phyloP scores from a whole-genome alignment of 2,329 filamentous ascomycete genomes.

The Penicillium sp. region DNA sequence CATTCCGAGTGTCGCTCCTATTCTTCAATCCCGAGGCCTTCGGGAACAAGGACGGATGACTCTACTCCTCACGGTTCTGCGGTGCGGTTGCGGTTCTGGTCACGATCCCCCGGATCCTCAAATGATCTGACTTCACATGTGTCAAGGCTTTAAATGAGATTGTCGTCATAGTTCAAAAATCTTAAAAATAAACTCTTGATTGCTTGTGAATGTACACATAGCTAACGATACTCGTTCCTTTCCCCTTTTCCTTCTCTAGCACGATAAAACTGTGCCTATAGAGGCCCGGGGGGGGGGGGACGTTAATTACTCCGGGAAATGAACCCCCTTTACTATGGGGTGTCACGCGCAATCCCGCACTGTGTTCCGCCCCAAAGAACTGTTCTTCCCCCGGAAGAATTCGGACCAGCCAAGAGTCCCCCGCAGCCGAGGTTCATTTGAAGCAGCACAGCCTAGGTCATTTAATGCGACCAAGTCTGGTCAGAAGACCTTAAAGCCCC shows the following conservation, averaged over 20 bases:
- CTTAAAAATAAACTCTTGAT: background rate
- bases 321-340: background rate
- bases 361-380: slow-evolving; percentile 4
- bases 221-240: background rate
- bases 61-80: slow-evolving; percentile 5
- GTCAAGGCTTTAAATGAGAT: background rate
- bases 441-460: slow-evolving; percentile 7
- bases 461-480: slow-evolving; percentile 6
- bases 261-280: background rate
- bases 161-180: slow-evolving; percentile 19
- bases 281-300: background rate
- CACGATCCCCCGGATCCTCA: slow-evolving; percentile 16
- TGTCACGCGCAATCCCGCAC: background rate
- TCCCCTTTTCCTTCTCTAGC: background rate
- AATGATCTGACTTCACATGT: slow-evolving; percentile 25
- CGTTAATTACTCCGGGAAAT: slow-evolving; percentile 15
- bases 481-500: slow-evolving; percentile 5
- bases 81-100: slow-evolving; percentile 1
- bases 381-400: slow-evolving; percentile 15
- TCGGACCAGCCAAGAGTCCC: slow-evolving; percentile 19
- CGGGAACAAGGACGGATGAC: slow-evolving; percentile 27
- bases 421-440: slow-evolving; percentile 25
- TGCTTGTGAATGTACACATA: slow-evolving; percentile 10
- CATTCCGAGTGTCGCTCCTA: background rate
- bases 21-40: slow-evolving; percentile 27